Evolutionary conservation across 2,329 filamentous ascomycete genomes (phyloP), one percentile per base, ranked within the genome.

Genomic region (Didymella pinodella): DNA sequence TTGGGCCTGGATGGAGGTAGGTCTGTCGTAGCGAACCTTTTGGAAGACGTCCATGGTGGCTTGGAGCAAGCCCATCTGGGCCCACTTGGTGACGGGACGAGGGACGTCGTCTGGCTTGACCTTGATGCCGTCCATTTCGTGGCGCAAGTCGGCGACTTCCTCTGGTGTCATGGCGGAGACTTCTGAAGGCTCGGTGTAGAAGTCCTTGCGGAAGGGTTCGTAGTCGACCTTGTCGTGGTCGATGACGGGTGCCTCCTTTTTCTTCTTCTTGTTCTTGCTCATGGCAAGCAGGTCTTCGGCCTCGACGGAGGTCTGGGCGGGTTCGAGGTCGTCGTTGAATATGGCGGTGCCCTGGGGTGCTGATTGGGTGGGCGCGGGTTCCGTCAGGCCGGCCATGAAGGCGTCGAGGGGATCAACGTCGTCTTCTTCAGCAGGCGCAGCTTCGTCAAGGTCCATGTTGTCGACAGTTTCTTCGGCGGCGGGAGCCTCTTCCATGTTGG

Each of bases 71-170:
- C 95, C 95, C 74, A 93, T 97, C 71, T 98, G 94, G 0, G 94
- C 93, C 92, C 93, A 99, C 77, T 96, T 97, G 71, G 92, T 90
- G 10, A 99, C 93, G 4, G 95, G 95, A 70, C 93, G 96, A 1
- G 95, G 95, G 4, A 96, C 88, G 69, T 97, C 87, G 65, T 92
- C 88, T 61, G 72, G 71, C 54, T 72, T 75, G 45, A 98, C 92
- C 75, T 97, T 97, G 79, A 99, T 98, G 47, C 93, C 94, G 75
- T 98, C 95, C 29, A 99, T 83, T 75, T 98, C 93, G 59, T 94
- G 80, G 47, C 95, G 88, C 54, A 99, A 78, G 65, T 91, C 90
- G 43, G 88, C 86, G 54, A 96, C 86, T 68, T 98, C 93, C 55
- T 90, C 91, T 65, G 96, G 90, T 2, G 88, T 92, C 85, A 98